Base-by-base conservation (phyloP, 148 eudicot species). In the Dianthus caryophyllus region DNA sequence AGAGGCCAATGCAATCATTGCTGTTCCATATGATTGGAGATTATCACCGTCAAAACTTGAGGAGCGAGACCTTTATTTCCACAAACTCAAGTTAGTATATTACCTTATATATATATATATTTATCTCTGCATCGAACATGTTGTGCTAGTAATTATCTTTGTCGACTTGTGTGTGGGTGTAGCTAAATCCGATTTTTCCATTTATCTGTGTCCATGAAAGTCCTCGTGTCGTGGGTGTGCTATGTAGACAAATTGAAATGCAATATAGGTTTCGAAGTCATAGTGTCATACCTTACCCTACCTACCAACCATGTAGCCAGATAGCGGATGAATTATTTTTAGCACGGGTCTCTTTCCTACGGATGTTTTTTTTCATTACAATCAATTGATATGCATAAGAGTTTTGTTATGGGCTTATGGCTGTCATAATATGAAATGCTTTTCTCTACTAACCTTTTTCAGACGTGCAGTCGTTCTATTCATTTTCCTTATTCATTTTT, bases 1-100 rank as follows among this genome's bases (percentile, higher is more conserved):
- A 67, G 96, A 90, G 81, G 85, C 98, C 48, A 93, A 93, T 75
- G 95, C 98, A 57, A 90, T 93, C 53, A 75, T 93, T 76, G 98
- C 98, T 38, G 98, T 78, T 77, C 98, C 98, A 58, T 93, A 86
- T 78, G 98, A 93, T 81, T 93, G 98, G 98, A 89, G 98, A 81
- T 71, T 93, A 72, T 73, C 96, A 56, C 98, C 98, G 57, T 82
- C 97, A 31, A 93, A 87, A 82, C 98, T 93, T 48, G 98, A 93
- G 86, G 98, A 89, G 84, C 81, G 96, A 25, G 98, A 93, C 57
- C 95, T 93, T 72, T 93, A 93, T 79, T 93, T 93, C 79, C 95
- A 89, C 82, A 93, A 83, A 72, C 80, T 93, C 73, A 93, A 90
- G 98, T 93, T 51, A 64, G 88, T 80, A 68, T 67, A 36, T 43